phyloP scores from a whole-genome alignment of 2,329 filamentous ascomycete species.

The Colletotrichum gloeosporioides region DNA sequence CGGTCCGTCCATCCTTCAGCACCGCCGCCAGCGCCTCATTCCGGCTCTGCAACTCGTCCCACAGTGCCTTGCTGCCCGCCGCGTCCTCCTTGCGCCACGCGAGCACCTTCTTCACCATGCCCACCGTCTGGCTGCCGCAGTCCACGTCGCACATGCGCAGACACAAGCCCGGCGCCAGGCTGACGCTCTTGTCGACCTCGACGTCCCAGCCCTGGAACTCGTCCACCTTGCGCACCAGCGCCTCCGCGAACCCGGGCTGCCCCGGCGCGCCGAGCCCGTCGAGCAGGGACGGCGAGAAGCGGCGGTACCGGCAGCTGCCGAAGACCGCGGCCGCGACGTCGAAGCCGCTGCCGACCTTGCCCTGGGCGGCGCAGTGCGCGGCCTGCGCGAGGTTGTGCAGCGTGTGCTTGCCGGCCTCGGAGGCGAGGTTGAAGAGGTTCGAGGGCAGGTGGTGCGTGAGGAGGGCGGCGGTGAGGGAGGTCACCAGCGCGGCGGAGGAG shows the following conservation, averaged over 20 bases:
- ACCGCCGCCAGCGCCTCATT: conserved; percentile 75
- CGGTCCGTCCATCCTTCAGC: conserved; percentile 56
- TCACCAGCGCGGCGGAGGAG: conserved; percentile 93
- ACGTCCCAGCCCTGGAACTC: conserved; percentile 76
- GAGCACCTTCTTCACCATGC: conserved; percentile 94
- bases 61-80: conserved; percentile 71
- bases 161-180: conserved; percentile 74
- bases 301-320: conserved; percentile 86
- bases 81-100: conserved; percentile 75
- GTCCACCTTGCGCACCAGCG: conserved; percentile 71
- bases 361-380: conserved; percentile 93
- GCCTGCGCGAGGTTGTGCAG: conserved; percentile 95
- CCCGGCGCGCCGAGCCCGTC: conserved; percentile 70
- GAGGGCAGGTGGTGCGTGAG: conserved; percentile 75
- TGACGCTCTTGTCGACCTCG: conserved; percentile 74
- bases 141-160: conserved; percentile 96
- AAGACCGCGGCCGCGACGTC: conserved; percentile 94
- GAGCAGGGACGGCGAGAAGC: conserved; percentile 86
- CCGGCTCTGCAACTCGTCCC: conserved; percentile 74
- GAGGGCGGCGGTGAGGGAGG: conserved; percentile 79
- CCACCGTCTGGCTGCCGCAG: conserved; percentile 89
- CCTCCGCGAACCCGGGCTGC: conserved; percentile 67
- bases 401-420: conserved; percentile 58
- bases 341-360: conserved; percentile 95
- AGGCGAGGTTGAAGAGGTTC: conserved; percentile 60